A percentile compares a stretch with the other conserved stretches of the same genome.
Evolutionary conservation across 176 grass and related monocot species (phyloP).

Genomic region (Zea mays): Zm-B73-REFERENCE-NAM-5.0 NC_050104.1:17198501-17199000

Average conservation of each 20-base stretch:
- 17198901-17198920: background rate
- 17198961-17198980: conserved; percentile 26
- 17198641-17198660: background rate
- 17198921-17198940: background rate
- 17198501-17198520: conserved; percentile 28
- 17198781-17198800: background rate
- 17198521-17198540: conserved; percentile 67
- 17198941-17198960: background rate
- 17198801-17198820: background rate
- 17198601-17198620: conserved; percentile 3
- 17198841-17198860: background rate
- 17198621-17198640: conserved; percentile 9
- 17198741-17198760: background rate
- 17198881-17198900: background rate
- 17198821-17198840: background rate
- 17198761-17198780: background rate
- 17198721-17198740: background rate
- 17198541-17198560: conserved; percentile 70
- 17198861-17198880: background rate
- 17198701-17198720: background rate
- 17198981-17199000: conserved; percentile 12
- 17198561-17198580: conserved; percentile 91
- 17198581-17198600: conserved; percentile 74
- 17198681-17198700: background rate
- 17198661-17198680: background rate